phyloP scores from a whole-genome alignment of 192 early-diverging fungal genomes.

The Gryganskiella cystojenkinii region DNA sequence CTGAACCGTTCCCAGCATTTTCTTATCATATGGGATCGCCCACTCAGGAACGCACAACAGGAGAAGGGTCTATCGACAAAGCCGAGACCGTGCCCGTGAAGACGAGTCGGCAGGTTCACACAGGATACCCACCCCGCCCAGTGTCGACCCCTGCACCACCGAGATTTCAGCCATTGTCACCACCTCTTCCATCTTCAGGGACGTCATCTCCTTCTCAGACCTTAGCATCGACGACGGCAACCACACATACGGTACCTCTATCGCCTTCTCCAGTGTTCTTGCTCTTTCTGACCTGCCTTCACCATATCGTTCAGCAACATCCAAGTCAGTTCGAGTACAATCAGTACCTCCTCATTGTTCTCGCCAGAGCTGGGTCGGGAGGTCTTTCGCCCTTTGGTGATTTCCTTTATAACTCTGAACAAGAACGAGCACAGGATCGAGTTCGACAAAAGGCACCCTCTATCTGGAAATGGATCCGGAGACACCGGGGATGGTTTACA shows the following conservation, averaged over 20 bases:
- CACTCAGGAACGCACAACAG: background rate
- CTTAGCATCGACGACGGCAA: constrained; percentile 9
- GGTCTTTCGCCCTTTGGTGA: constrained; percentile 57
- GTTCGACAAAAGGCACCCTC: constrained; percentile 41
- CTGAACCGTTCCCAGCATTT: constrained; percentile 9
- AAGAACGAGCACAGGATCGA: constrained; percentile 29
- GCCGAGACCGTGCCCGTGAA: background rate
- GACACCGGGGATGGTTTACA: constrained; percentile 49
- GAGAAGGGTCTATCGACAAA: too few species aligned
- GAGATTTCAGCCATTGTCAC: background rate
- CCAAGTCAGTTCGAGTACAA: constrained; percentile 55
- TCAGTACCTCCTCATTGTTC: constrained; percentile 48
- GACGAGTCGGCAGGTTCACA: background rate
- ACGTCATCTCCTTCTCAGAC: background rate
- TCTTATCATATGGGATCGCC: constrained; percentile 7
- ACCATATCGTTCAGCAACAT: constrained; percentile 53
- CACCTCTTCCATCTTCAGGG: background rate
- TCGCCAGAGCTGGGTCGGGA: constrained; percentile 37
- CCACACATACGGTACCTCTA: background rate
- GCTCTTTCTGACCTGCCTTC: constrained; percentile 55
- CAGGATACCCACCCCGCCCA: background rate
- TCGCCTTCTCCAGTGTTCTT: constrained; percentile 54
- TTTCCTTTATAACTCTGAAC: constrained; percentile 55
- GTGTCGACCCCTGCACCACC: constrained; percentile 3
- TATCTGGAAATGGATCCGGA: constrained; percentile 52